Evolutionary conservation across 2,329 filamentous ascomycete species (phyloP), one percentile per base, ranked within the genome.

Genomic region (Ascochyta clinopodiicola): DNA sequence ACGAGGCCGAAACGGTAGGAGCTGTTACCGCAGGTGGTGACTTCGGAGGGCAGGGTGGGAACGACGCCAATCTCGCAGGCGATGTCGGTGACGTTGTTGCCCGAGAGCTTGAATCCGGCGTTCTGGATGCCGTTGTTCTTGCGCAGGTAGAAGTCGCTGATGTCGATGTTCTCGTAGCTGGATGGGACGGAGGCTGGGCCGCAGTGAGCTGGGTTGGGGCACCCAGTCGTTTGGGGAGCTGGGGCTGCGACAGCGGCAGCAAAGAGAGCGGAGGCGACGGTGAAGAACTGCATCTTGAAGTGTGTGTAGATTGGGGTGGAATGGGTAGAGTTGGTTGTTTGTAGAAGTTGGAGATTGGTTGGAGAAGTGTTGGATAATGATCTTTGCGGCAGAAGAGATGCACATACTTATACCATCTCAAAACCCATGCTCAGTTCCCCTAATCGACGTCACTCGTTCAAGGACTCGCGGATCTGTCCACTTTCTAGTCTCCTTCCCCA

Each of bases 201-300:
- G 56, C 62, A 63, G 56, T 61, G 60, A n/a, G 62, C 62, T 39
- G 62, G 62, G 64, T 67, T 66, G 44, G 61, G 56, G 62, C 62
- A 65, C 38, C 56, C 61, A 24, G 58, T 44, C 9, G 61, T 60
- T 39, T 64, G 62, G 29, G 62, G 50, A 24, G 62, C 49, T 21
- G 66, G 65, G 7, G 62, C 61, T 19, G 65, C 63, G 10, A 66
- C 39, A 21, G 60, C 62, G 35, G 57, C 55, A 25, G 57, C 59
- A 56, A 58, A 56, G 56, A 68, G 56, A 44, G 59, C 47, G 51
- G 64, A 45, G 52, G 62, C 56, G 32, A 62, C 31, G 45, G 62
- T 59, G 53, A 65, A 36, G 60, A 65, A 60, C 43, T 63, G 59
- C 62, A 68, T 68, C n/a, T 46, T 51, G 38, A 34, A 19, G 13